Evolutionary conservation across 2,329 filamentous ascomycete species (phyloP).

Genomic region (Rosellinia necatrix): DNA sequence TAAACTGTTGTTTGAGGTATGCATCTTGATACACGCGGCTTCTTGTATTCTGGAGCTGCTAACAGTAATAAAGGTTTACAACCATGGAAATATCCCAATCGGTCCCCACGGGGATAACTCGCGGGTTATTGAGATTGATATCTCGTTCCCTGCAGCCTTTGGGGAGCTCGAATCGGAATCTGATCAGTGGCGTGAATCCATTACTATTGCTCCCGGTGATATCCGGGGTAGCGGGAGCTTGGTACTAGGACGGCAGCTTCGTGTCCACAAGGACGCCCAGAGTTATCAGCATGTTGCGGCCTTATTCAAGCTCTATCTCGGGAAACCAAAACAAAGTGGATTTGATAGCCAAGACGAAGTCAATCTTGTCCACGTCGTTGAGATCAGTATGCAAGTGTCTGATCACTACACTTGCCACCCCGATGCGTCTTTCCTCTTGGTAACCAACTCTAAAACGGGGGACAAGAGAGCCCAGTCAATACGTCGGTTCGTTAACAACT

Average conservation of each 20-base stretch:
- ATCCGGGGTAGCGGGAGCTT: slow-evolving; percentile 3
- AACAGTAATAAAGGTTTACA: slow-evolving; percentile 10
- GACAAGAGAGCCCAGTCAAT: slow-evolving; percentile 13
- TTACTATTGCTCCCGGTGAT: slow-evolving; percentile 4
- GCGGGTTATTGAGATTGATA: slow-evolving; percentile 11
- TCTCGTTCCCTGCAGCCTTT: slow-evolving; percentile 14
- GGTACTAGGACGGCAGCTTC: slow-evolving; percentile 1
- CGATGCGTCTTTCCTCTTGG: slow-evolving; percentile 15
- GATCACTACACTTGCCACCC: slow-evolving; percentile 9
- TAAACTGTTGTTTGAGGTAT: slow-evolving; percentile 18
- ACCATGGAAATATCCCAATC: slow-evolving; percentile 14
- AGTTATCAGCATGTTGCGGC: slow-evolving; percentile 17
- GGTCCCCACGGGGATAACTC: slow-evolving; percentile 10
- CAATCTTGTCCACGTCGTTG: slow-evolving; percentile 16
- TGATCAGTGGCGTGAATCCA: slow-evolving; percentile 11
- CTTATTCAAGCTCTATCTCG: slow-evolving; percentile 14
- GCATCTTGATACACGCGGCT: not conserved
- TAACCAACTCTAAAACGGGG: slow-evolving; percentile 14
- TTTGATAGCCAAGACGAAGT: slow-evolving; percentile 8
- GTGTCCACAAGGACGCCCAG: slow-evolving; percentile 14
- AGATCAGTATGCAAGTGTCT: slow-evolving; percentile 15
- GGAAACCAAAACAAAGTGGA: slow-evolving; percentile 4
- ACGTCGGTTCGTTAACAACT: slow-evolving; percentile 14
- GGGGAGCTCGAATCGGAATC: slow-evolving; percentile 17
- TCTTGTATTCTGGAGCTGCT: not conserved